Conservation (phyloP, 2,329 filamentous ascomycete species). For the Leptosphaerulina australis region DNA sequence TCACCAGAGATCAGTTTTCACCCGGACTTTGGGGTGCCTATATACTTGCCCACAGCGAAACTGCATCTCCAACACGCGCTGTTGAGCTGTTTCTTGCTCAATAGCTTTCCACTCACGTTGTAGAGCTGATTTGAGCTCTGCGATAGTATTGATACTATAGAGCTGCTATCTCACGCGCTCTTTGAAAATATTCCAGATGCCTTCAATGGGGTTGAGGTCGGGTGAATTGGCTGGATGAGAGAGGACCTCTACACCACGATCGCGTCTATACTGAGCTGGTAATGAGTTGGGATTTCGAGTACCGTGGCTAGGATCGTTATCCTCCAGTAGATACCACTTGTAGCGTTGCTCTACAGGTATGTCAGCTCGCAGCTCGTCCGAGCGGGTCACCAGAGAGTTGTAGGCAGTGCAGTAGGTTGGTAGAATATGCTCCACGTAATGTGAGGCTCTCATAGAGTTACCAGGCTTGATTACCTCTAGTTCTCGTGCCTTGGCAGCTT, state of each 20-base stretch:
- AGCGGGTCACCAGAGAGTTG: too few relatives aligned
- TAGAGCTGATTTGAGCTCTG: not conserved
- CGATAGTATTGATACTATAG: not conserved
- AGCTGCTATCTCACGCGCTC: not conserved
- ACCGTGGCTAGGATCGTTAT: constrained; percentile 14
- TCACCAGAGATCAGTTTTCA: not conserved
- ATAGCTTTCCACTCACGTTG: constrained; percentile 1
- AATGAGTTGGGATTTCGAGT: not conserved
- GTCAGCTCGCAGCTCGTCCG: not conserved
- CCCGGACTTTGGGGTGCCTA: not conserved
- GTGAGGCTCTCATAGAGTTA: not conserved
- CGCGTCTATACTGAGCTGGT: not conserved
- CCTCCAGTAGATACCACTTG: constrained; percentile 7
- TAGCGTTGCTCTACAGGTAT: not conserved
- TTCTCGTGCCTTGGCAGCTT: not conserved
- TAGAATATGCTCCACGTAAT: not conserved
- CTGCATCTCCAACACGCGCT: not conserved
- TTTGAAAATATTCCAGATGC: constrained; percentile 8
- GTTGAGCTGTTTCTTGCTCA: not conserved
- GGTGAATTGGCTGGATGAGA: constrained; percentile 4
- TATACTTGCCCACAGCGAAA: too few relatives aligned
- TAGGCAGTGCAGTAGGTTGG: too few relatives aligned
- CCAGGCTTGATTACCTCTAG: not conserved
- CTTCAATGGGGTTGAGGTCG: constrained; percentile 16
- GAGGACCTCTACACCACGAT: not conserved